phyloP scores from a whole-genome alignment of 2,329 filamentous ascomycete species.

The Eutypella sp. region DNA sequence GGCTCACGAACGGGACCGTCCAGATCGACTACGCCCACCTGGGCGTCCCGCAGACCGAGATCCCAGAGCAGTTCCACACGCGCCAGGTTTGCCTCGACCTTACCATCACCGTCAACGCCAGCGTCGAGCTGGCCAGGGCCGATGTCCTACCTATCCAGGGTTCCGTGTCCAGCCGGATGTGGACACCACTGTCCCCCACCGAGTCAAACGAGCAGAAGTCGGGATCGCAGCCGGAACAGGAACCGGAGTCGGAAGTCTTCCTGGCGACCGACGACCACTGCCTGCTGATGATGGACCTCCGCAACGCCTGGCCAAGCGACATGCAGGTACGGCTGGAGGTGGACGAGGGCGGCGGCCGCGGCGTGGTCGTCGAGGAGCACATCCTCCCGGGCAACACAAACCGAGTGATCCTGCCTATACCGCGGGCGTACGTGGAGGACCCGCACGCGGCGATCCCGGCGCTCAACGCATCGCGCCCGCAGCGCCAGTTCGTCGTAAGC shows the following conservation, averaged over 20 bases:
- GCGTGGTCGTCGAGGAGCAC: conserved; percentile 45
- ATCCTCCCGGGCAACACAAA: conserved; percentile 66
- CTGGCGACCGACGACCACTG: conserved; percentile 60
- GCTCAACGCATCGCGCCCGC: conserved; percentile 73
- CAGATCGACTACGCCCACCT: conserved; percentile 84
- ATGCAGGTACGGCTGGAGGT: conserved; percentile 61
- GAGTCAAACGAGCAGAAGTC: conserved; percentile 7
- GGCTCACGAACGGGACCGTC: conserved; percentile 71
- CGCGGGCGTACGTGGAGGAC: conserved; percentile 69
- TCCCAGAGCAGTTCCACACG: conserved; percentile 74
- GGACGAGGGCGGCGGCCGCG: too few species aligned
- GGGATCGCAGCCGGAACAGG: not conserved
- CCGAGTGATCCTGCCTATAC: conserved; percentile 71
- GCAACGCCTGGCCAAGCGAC: conserved; percentile 84
- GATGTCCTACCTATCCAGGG: conserved; percentile 72
- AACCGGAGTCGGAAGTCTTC: conserved; percentile 25
- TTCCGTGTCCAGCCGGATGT: conserved; percentile 57
- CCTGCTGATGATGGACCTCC: conserved; percentile 74
- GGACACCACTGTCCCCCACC: conserved; percentile 41
- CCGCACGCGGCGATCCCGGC: conserved; percentile 74
- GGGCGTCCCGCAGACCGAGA: conserved; percentile 62
- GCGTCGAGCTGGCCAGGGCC: conserved; percentile 74
- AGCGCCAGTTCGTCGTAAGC: conserved; percentile 89
- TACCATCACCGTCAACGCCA: conserved; percentile 86
- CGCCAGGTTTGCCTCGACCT: conserved; percentile 76